Base-by-base conservation (phyloP, 176 grass and related monocot species). In the Lolium multiflorum region DNA sequence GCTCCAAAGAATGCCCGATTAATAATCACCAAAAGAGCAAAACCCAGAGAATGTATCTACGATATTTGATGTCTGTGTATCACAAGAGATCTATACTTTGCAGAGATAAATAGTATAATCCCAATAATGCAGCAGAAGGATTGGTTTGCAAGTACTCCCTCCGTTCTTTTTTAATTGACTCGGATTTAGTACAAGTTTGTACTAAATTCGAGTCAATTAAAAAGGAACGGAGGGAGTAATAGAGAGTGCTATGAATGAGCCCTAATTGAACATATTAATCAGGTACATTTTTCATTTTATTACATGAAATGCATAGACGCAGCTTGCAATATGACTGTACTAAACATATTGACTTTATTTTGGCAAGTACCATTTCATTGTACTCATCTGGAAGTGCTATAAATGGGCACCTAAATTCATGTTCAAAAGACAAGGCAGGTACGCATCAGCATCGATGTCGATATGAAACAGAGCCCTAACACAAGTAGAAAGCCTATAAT, bases 381-480 rank as follows among this genome's bases (percentile, higher is more conserved):
- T 35, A 35, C 31, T 77, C 18, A 13, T 83, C 11, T 81, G 57
- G 62, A 43, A 81, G 11, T 81, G 22, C 21, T 67, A 28, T 21
- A 82, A 76, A 47, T 83, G 35, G 7, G 6, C 4, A 60, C 46
- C 65, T 79, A 62, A 89, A 80, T 84, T 61, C 7, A 66, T 47
- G 71, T 31, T 64, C 83, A 82, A 11, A 31, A 60, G 54, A 78
- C 63, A 81, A 69, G 38, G 49, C 49, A 89, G 50, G 46, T 49
- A 69, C 7, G 54, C 31, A 82, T 38, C 22, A 75, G 72, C 48
- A 76, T 90, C 31, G 31, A 35, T 35, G 31, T 35, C 31, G 31
- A 44, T 35, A 86, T 82, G 17, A 59, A 11, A 22, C 17, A 85
- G 69, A 82, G 64, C 37, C 78, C 79, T 50, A 59, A 90, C 55